Conservation (phyloP, 2,329 filamentous ascomycete genomes). For the Trichoderma sp. region DNA sequence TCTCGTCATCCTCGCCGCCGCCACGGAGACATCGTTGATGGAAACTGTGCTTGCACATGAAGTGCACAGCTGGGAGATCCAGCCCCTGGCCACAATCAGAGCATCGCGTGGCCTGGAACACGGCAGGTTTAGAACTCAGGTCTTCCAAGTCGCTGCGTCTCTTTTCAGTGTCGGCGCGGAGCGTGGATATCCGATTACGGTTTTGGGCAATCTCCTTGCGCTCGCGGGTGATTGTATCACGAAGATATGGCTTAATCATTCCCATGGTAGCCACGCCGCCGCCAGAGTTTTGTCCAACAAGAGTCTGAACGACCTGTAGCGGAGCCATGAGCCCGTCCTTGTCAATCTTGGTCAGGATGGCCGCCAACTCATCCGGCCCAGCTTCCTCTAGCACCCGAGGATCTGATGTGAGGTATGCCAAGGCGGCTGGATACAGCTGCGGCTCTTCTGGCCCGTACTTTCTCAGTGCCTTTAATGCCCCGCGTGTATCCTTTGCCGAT, state of each 20-base stretch:
- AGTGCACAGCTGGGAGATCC: conserved; percentile 90
- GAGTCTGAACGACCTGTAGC: conserved; percentile 91
- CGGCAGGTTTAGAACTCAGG: conserved; percentile 74
- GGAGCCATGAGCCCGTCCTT: conserved; percentile 91
- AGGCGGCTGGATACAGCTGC: conserved; percentile 85
- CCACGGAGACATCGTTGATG: conserved; percentile 79
- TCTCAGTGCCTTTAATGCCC: conserved; percentile 83
- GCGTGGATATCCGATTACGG: conserved; percentile 76
- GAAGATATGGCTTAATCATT: conserved; percentile 91
- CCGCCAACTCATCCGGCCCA: conserved; percentile 76
- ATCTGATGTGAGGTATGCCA: conserved; percentile 91
- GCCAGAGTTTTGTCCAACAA: conserved; percentile 60
- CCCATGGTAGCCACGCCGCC: conserved; percentile 87
- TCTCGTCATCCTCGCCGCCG: conserved; percentile 57
- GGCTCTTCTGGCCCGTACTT: conserved; percentile 94
- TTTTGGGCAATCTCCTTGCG: conserved; percentile 81
- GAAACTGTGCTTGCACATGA: conserved; percentile 95
- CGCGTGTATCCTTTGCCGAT: conserved; percentile 84
- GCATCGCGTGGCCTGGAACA: conserved; percentile 90
- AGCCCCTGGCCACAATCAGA: conserved; percentile 75
- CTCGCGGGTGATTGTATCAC: conserved; percentile 85
- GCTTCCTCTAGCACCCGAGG: conserved; percentile 80
- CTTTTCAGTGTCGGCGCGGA: conserved; percentile 78
- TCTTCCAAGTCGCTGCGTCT: conserved; percentile 79
- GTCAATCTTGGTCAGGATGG: conserved; percentile 82